phyloP scores from a whole-genome alignment of 1,284 basidiomycete genomes.

The Austroboletus novae-zelandiae region DNA sequence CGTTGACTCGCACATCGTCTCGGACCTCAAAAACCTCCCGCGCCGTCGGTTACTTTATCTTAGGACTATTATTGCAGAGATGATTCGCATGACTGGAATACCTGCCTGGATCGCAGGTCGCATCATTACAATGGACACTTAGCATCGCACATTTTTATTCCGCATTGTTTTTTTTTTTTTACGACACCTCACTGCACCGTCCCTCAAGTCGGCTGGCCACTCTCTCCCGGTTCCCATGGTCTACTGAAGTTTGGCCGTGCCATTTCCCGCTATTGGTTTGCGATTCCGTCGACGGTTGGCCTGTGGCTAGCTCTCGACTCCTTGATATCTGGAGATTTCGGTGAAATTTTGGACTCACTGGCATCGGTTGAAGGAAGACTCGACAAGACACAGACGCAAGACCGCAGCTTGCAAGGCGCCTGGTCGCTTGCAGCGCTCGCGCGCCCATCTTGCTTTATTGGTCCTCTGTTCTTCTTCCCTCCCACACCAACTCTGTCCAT shows the following conservation, averaged over 20 bases:
- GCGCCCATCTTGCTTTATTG: conserved; percentile 43
- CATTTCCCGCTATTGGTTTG: conserved; percentile 27
- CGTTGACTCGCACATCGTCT: conserved; percentile 21
- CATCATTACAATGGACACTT: conserved; percentile 47
- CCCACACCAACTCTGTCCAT: conserved; percentile 52
- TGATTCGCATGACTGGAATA: conserved; percentile 42
- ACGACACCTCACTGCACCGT: conserved; percentile 19
- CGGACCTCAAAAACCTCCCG: conserved; percentile 21
- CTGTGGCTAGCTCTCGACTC: conserved; percentile 19
- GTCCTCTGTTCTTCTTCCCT: conserved; percentile 41
- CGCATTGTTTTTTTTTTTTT: conserved; percentile 27
- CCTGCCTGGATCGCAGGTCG: conserved; percentile 58
- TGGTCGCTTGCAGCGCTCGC: conserved; percentile 43
- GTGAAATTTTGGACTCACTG: conserved; percentile 44
- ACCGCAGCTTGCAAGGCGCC: conserved; percentile 58
- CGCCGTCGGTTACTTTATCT: conserved; percentile 37
- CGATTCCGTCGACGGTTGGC: conserved; percentile 15
- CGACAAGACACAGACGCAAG: conserved; percentile 67
- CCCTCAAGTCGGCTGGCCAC: conserved; percentile 25
- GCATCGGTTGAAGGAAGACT: conserved; percentile 44
- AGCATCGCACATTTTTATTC: conserved; percentile 48
- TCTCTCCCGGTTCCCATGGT: conserved; percentile 16
- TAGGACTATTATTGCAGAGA: conserved; percentile 38
- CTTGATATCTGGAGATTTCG: conserved; percentile 34
- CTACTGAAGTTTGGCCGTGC: conserved; percentile 46